Base-by-base conservation (phyloP, 2,329 filamentous ascomycete genomes). In the Trichoderma asperellum region DNA sequence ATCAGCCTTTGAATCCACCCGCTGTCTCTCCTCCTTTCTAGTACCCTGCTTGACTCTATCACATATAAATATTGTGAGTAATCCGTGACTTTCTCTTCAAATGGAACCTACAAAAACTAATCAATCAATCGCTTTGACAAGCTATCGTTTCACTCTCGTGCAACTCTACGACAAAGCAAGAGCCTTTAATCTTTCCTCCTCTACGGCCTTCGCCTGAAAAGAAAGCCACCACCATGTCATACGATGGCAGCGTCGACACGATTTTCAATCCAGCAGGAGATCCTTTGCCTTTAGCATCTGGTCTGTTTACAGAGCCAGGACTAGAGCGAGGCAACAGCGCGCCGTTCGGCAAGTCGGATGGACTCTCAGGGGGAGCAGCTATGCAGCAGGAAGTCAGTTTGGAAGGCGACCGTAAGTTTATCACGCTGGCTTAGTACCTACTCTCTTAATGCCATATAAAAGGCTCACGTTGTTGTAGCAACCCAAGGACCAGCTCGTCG, bases 191-290 rank as follows among this genome's bases (percentile, higher is more conserved):
- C 21, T 18, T 53, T 27, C 18, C n/a, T 27, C 32, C 2, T 18
- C 34, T 11, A 18, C n/a, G 12, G 35, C 14, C 11, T 27, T 63
- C 10, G n/a, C 14, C 29, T 29, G 2, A 35, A 47, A 66, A 16
- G n/a, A 43, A 29, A 43, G 40, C 7, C 24, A 14, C 18, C 21
- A 59, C 37, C 53, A 66, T 67, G 64, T 12, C 55, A 21, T 52
- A 59, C 40, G 64, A 67, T 11, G 32, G 24, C 11, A 29, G 40
- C 5, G 55, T 55, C 5, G 64, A 67, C 1, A 43, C 34, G 4
- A 24, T 67, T 5, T 67, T 67, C 16, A 67, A 67, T 10, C 34
- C 40, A 7, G 14, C 21, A n/a, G 55, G 10, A 16, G 53, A 35
- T 32, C 11, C 16, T 24, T 58, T 67, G 64, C 40, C 64, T 18